Percentiles rank a stretch among this genome's conserved stretches.
Conservation (phyloP, 768 basidiomycete species). For the Trametes elegans region DNA sequence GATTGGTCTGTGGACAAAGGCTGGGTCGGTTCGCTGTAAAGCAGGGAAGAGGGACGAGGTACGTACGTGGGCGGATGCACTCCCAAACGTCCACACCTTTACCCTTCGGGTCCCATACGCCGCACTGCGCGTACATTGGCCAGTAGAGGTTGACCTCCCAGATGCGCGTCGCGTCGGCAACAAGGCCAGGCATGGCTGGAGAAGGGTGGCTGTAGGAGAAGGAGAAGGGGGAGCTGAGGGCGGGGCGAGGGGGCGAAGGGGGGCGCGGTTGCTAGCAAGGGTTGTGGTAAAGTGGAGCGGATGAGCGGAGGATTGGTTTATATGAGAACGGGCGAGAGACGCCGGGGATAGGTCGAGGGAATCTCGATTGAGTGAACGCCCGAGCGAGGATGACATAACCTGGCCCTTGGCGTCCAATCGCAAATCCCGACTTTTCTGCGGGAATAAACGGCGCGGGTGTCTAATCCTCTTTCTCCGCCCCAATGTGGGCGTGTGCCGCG, state of each 20-base stretch:
- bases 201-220: not conserved
- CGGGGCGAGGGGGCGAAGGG: not conserved
- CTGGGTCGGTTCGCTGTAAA: slow-evolving; percentile 7
- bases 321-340: slow-evolving; percentile 16
- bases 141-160: slow-evolving; percentile 72
- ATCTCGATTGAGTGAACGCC: slow-evolving; percentile 12
- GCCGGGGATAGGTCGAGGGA: slow-evolving; percentile 4
- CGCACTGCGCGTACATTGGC: slow-evolving; percentile 64
- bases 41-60: not conserved
- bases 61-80: slow-evolving; percentile 67
- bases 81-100: slow-evolving; percentile 77
- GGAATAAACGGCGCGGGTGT: not conserved
- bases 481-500: not conserved
- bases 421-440: not conserved
- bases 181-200: slow-evolving; percentile 42
- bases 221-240: not conserved
- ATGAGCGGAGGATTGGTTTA: slow-evolving; percentile 16
- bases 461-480: slow-evolving; percentile 5
- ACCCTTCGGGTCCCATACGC: slow-evolving; percentile 65
- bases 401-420: not conserved
- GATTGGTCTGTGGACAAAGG: slow-evolving; percentile 50
- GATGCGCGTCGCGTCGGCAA: slow-evolving; percentile 64
- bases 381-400: slow-evolving; percentile 10
- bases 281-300: slow-evolving; percentile 5
- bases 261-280: slow-evolving; percentile 9